Base-by-base conservation (phyloP, 495 filamentous ascomycete genomes). In the Podospora bellae-mahoneyi region DNA sequence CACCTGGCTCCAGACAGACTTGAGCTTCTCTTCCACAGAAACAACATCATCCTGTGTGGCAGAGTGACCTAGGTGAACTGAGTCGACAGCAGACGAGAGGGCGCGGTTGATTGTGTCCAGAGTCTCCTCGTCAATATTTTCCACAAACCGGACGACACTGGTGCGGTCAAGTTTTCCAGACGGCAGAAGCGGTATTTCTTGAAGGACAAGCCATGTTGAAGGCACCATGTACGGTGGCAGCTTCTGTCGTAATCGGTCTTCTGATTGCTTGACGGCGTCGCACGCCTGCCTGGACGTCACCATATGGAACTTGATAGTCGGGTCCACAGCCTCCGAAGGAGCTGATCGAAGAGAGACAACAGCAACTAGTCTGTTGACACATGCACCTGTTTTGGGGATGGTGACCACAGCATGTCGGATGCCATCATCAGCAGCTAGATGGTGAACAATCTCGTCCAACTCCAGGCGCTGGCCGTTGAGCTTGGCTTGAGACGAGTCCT, bases 141-240 rank as follows among this genome's bases (percentile, higher is more conserved):
- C 72, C 26, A 76, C 48, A 19, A 71, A 74, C 15, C n/a, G 3
- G 5, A 32, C 62, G 1, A 73, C 65, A 20, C 76, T 69, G 27
- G 81, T 82, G 16, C 87, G 83, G 68, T 90, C 86, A 6, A 84
- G 80, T 71, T 90, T 89, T 15, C 79, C 84, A 0, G 84, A 85
- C 0, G 77, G 79, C 1, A 81, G 76, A 27, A 83, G 71, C 0
- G 87, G 87, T 28, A 89, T 75, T 39, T 75, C 74, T 30, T 74
- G 75, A 1, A 89, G 67, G 0, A 85, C 83, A 28, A 89, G 81
- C 72, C 83, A 89, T 0, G 83, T 74, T 7, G 82, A 76, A 1
- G 88, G 88, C 56, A 89, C 78, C 87, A 89, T 89, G 70, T 85
- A 83, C 4, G 69, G 28, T 6, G 81, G 80, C 0, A 83, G 44